A percentile compares a stretch with the other conserved stretches of the same genome.
Evolutionary conservation across 2,329 filamentous ascomycete genomes (phyloP).

Genomic region (Sclerotinia nivalis): DNA sequence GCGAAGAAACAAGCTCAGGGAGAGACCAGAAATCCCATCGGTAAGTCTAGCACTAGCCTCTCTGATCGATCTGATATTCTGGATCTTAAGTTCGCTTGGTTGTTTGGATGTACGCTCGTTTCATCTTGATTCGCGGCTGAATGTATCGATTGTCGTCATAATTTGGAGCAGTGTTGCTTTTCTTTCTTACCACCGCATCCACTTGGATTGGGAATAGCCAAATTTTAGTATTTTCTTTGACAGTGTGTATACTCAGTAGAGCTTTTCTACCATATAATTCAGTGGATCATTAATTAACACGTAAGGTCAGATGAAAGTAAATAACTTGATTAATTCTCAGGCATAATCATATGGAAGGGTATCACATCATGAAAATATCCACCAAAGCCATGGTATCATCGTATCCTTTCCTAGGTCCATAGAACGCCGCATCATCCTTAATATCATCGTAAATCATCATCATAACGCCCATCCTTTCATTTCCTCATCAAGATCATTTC

Average conservation of each 20-base stretch:
- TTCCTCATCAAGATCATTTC: neutral
- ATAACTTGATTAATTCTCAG: neutral
- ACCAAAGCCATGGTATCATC: slow-evolving; percentile 19
- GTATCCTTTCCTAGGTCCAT: neutral
- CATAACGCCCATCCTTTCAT: neutral
- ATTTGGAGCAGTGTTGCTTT: neutral
- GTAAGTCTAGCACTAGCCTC: too few species aligned
- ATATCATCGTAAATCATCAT: neutral
- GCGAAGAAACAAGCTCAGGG: too few species aligned
- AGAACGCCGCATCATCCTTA: neutral
- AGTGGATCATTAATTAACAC: neutral
- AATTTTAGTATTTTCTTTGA: neutral
- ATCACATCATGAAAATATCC: neutral
- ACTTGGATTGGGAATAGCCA: neutral
- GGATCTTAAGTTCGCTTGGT: too few species aligned
- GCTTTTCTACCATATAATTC: neutral
- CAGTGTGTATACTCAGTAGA: neutral
- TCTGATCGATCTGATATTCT: too few species aligned
- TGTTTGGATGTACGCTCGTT: too few species aligned
- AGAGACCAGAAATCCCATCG: too few species aligned
- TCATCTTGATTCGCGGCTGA: too few species aligned
- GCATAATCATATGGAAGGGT: slow-evolving; percentile 1
- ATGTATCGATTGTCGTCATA: neutral
- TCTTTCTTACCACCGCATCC: too few species aligned
- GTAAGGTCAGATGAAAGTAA: neutral